phyloP scores from a whole-genome alignment of 2,329 filamentous ascomycete genomes.

The Ceratocystis cacaofunesta region DNA sequence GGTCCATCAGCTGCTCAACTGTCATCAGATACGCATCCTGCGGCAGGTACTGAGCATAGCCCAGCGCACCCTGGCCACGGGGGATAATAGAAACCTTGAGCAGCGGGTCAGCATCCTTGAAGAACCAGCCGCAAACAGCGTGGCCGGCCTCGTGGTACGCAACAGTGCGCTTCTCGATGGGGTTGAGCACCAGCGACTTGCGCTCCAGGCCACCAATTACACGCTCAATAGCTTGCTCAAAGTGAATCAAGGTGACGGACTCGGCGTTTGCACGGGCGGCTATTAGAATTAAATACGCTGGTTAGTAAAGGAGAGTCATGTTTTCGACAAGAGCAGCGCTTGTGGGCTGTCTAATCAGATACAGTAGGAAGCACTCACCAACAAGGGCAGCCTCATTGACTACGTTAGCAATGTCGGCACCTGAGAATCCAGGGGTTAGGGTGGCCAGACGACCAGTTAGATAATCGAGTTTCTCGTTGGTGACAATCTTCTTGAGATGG shows the following conservation, averaged over 20 bases:
- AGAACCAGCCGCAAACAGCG: slow-evolving; percentile 96
- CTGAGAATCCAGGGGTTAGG: slow-evolving; percentile 88
- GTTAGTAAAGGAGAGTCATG: background rate
- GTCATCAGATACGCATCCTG: slow-evolving; percentile 92
- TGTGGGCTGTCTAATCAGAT: background rate
- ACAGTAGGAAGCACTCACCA: slow-evolving; percentile 41
- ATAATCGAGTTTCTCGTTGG: slow-evolving; percentile 75
- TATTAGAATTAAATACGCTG: slow-evolving; percentile 24
- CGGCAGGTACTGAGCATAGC: slow-evolving; percentile 95
- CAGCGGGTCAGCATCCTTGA: slow-evolving; percentile 88
- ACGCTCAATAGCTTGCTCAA: slow-evolving; percentile 94
- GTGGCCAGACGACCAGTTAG: slow-evolving; percentile 79
- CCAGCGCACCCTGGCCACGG: slow-evolving; percentile 79
- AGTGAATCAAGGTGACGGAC: slow-evolving; percentile 74
- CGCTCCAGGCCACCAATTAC: slow-evolving; percentile 93
- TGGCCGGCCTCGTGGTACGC: slow-evolving; percentile 98
- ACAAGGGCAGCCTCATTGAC: slow-evolving; percentile 95
- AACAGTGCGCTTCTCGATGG: slow-evolving; percentile 87
- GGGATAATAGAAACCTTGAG: slow-evolving; percentile 98
- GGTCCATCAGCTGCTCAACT: slow-evolving; percentile 89
- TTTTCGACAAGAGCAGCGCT: background rate
- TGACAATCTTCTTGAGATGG: slow-evolving; percentile 87
- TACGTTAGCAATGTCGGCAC: slow-evolving; percentile 95
- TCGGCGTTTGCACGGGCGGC: slow-evolving; percentile 72
- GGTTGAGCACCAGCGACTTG: slow-evolving; percentile 86